Evolutionary conservation across 2,329 filamentous ascomycete species (phyloP), one percentile per base, ranked within the genome.

Genomic region (Verticillium dahliae): DNA sequence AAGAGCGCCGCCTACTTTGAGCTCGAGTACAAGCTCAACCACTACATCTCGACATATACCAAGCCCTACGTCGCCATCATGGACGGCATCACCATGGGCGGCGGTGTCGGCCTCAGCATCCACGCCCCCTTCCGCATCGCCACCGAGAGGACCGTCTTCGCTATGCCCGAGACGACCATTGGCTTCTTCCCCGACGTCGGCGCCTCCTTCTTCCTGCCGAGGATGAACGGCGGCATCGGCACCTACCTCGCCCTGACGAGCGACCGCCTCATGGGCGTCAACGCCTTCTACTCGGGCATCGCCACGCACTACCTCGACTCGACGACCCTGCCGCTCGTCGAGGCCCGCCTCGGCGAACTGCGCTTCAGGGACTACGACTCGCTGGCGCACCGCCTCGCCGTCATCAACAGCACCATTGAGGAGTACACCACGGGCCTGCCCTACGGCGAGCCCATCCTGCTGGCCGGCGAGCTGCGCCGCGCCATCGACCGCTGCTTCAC

Each of bases 141-240:
- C 41, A 99, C 95, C 2, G 95, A 99, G 78, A 90, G 89, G 72
- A 99, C 95, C 6, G 78, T 96, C 57, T 98, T 99, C 71, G 93
- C 96, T 68, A 99, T 99, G 95, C 95, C 95, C 35, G 95, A 99
- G 79, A 99, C 95, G 4, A 96, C 87, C 9, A 99, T 99, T 71
- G 95, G 95, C 45, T 97, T 98, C 82, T 99, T 99, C 82, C 95
- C 96, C 6, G 96, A 99, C 71, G 95, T 99, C 57, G 95, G 95
- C 64, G 96, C 90, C 37, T 96, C 91, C 11, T 99, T 98, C 81
- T 98, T 98, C 82, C 81, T 99, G 60, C 91, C 95, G 15, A 85
- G 92, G 65, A 87, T 99, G 81, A 87, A 96, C 69, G 95, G 95
- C 58, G 81, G 87, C 62, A 77, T 96, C 61, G 95, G 95, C 62